These are phyloP conservation scores for Didymella arachidicola DNA, from an alignment of 2,329 filamentous ascomycete species.

Conservation along the genomic window DNA sequence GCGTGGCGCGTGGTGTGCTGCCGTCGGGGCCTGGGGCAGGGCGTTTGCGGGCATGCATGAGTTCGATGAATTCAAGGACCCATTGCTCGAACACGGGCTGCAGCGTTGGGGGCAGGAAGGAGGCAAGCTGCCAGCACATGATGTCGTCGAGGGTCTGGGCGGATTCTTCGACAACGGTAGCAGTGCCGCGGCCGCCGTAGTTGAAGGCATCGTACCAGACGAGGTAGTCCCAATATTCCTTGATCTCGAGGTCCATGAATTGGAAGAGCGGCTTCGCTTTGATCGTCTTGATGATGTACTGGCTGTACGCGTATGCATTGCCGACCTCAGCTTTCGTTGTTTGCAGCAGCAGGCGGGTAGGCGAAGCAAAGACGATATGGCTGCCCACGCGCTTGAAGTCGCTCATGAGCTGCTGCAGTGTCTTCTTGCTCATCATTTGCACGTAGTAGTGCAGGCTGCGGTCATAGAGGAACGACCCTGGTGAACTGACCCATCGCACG, in stretches of 20 bases:
- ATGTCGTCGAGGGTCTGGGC: conserved; percentile 85
- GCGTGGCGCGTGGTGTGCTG: conserved; percentile 64
- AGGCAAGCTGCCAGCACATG: conserved; percentile 98
- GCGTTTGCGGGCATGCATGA: conserved; percentile 89
- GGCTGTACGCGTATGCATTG: conserved; percentile 94
- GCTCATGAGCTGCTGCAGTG: conserved; percentile 94
- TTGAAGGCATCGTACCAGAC: conserved; percentile 99
- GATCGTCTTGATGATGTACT: conserved; percentile 98
- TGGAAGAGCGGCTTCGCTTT: conserved; percentile 94
- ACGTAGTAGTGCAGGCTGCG: conserved; percentile 95
- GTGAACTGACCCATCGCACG: conserved; percentile 91
- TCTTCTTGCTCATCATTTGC: conserved; percentile 97
- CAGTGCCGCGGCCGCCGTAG: conserved; percentile 92
- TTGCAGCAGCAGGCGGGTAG: conserved; percentile 88
- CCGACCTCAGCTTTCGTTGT: conserved; percentile 97
- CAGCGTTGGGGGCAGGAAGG: conserved; percentile 81
- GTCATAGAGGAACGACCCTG: conserved; percentile 91
- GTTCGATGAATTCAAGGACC: conserved; percentile 91
- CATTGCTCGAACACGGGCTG: conserved; percentile 89
- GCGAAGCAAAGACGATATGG: conserved; percentile 92
- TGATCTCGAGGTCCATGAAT: conserved; percentile 96
- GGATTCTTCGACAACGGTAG: conserved; percentile 77
- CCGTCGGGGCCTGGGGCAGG: conserved; percentile 56
- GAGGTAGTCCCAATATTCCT: conserved; percentile 99
- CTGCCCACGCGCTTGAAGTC: conserved; percentile 96